Evolutionary conservation across 2,329 filamentous ascomycete species (phyloP).

Genomic region (Colletotrichum eleusines): DNA sequence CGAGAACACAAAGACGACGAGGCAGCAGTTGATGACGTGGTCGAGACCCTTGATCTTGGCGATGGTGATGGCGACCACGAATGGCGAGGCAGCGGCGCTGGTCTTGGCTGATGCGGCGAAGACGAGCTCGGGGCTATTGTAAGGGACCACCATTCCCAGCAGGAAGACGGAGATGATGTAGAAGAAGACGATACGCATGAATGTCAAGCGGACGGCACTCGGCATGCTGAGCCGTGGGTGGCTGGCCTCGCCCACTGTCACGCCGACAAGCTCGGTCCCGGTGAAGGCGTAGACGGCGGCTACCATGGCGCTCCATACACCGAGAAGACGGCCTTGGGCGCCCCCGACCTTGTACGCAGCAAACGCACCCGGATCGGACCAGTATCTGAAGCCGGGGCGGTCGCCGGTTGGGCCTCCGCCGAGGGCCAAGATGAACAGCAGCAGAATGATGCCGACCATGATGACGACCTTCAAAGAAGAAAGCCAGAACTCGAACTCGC

Average conservation of each 20-base stretch:
- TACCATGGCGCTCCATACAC: slow-evolving; percentile 54
- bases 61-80: slow-evolving; percentile 33
- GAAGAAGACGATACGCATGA: slow-evolving; percentile 77
- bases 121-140: slow-evolving; percentile 61
- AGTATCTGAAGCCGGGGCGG: slow-evolving; percentile 59
- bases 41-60: slow-evolving; percentile 33
- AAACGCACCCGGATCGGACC: slow-evolving; percentile 58
- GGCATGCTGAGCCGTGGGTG: slow-evolving; percentile 77
- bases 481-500: slow-evolving; percentile 58
- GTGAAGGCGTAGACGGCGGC: slow-evolving; percentile 56
- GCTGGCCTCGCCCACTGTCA: slow-evolving; percentile 76
- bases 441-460: slow-evolving; percentile 55
- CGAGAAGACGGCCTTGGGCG: slow-evolving; percentile 53
- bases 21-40: slow-evolving; percentile 33
- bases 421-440: slow-evolving; percentile 54
- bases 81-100: slow-evolving; percentile 43
- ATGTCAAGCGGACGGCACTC: slow-evolving; percentile 75
- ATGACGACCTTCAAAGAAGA: slow-evolving; percentile 59
- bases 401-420: slow-evolving; percentile 54
- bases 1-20: slow-evolving; percentile 32
- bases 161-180: slow-evolving; percentile 75
- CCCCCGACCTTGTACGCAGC: slow-evolving; percentile 52
- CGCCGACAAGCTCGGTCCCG: slow-evolving; percentile 75
- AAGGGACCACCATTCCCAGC: slow-evolving; percentile 75
- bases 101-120: slow-evolving; percentile 56